Evolutionary conservation across 2,329 filamentous ascomycete genomes (phyloP), one percentile per base, ranked within the genome.

Genomic region (Dothidotthia symphoricarpi): DNA sequence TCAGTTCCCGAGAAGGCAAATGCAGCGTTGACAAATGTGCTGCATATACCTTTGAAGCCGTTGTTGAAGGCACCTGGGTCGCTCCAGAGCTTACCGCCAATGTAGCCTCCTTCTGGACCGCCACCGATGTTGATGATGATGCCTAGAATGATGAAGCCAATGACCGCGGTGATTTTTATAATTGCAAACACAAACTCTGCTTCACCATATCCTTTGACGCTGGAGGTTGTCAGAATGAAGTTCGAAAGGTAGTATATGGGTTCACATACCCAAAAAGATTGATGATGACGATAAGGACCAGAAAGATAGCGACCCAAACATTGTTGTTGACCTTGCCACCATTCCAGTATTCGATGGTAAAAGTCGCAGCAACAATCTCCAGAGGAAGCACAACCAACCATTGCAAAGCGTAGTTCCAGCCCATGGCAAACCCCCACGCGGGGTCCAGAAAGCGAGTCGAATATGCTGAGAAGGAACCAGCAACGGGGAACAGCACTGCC

Each of bases 371-470:
- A 45, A 95, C 88, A 39, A 95, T 85, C 65, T 95, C 89, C 25
- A 95, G 74, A 0, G 89, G 89, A 22, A 95, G 68, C 0, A 90
- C 81, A 24, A 88, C 77, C 2, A 95, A 76, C 90, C 90, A 95
- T 68, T 94, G 86, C 51, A 95, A 66, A 4, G 86, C 87, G 64
- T 95, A 86, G 76, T 94, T 95, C 88, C 88, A 95, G 12, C 88
- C 89, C 86, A 95, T 94, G 31, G 88, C 87, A 61, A 95, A 95
- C 0, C 89, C 89, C 88, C 88, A 95, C 0, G 90, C 90, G 1
- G 90, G 91, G 59, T 96, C 89, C 13, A 97, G 69, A 58, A 97
- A 96, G 13, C 91, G 81, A 19, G 88, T 95, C 13, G 90, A 93
- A 70, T 90, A 96, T 6, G 88, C 83, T 1, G 88, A 88, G 63